Evolutionary conservation across 345 rosid genomes (phyloP).

Genomic region (Acer negundo): DNA sequence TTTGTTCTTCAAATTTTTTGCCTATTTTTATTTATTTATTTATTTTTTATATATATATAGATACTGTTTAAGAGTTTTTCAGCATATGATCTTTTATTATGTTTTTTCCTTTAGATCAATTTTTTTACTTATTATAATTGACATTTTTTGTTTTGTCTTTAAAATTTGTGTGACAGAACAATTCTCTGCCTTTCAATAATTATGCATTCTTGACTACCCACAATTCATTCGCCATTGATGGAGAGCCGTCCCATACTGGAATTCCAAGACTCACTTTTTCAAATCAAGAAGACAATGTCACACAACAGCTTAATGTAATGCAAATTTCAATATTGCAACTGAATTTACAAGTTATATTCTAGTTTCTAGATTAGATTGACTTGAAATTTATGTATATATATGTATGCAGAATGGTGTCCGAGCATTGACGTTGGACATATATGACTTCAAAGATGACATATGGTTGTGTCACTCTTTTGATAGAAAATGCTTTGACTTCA

Average conservation of each 20-base stretch:
- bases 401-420: constrained; percentile 57
- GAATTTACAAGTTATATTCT: too few species aligned
- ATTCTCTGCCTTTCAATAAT: constrained; percentile 56
- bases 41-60: too few species aligned
- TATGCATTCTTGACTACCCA: constrained; percentile 63
- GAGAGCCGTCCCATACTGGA: constrained; percentile 30
- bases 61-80: too few species aligned
- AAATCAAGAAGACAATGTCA: constrained; percentile 41
- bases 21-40: too few species aligned
- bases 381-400: too few species aligned
- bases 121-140: background rate
- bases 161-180: constrained; percentile 31
- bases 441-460: constrained; percentile 57
- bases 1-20: too few species aligned
- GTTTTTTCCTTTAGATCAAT: too few species aligned
- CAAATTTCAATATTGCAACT: background rate
- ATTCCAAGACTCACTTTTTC: constrained; percentile 21
- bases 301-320: constrained; percentile 32
- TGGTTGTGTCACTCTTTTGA: constrained; percentile 68
- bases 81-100: too few species aligned
- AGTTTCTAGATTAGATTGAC: too few species aligned
- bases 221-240: constrained; percentile 54
- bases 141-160: background rate
- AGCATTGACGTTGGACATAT: constrained; percentile 63
- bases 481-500: constrained; percentile 42